Evolutionary conservation across 768 basidiomycete genomes (phyloP).

Genomic region (Lentinula sp.): DNA sequence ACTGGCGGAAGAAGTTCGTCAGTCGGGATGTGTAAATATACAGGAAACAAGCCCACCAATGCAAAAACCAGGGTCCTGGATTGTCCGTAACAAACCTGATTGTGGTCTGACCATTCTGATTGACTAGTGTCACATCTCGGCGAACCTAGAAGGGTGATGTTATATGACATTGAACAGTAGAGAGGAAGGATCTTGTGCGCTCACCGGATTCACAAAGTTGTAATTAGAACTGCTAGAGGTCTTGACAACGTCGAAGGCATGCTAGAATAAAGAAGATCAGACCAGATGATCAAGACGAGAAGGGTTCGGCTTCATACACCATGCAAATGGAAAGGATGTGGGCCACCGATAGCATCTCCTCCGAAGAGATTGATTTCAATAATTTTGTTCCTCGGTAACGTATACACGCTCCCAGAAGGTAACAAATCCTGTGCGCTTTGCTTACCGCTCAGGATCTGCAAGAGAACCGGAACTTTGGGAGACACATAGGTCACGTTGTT

Average conservation of each 20-base stretch:
- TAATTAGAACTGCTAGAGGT: constrained; percentile 23
- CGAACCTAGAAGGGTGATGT: constrained; percentile 14
- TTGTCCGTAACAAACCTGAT: constrained; percentile 37
- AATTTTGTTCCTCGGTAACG: constrained; percentile 35
- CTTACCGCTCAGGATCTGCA: constrained; percentile 26
- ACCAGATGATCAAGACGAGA: not conserved
- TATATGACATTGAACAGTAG: not conserved
- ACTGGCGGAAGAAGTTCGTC: constrained; percentile 10
- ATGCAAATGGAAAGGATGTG: constrained; percentile 25
- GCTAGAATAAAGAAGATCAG: constrained; percentile 14
- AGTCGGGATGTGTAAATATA: not conserved
- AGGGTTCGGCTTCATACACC: constrained; percentile 15
- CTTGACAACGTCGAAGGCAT: constrained; percentile 30
- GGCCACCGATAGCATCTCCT: constrained; percentile 22
- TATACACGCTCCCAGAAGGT: constrained; percentile 24
- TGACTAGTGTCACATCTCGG: constrained; percentile 42
- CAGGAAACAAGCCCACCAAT: constrained; percentile 14
- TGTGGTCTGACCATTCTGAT: constrained; percentile 23
- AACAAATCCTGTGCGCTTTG: constrained; percentile 20
- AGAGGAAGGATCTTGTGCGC: not conserved
- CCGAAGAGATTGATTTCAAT: constrained; percentile 42
- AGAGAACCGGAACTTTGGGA: constrained; percentile 27
- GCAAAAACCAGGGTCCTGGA: constrained; percentile 25
- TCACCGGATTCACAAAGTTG: constrained; percentile 41
- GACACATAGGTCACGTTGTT: constrained; percentile 13